Evolutionary conservation across 148 eudicot species (phyloP).

Genomic region (Rhododendron williamsianum): DNA sequence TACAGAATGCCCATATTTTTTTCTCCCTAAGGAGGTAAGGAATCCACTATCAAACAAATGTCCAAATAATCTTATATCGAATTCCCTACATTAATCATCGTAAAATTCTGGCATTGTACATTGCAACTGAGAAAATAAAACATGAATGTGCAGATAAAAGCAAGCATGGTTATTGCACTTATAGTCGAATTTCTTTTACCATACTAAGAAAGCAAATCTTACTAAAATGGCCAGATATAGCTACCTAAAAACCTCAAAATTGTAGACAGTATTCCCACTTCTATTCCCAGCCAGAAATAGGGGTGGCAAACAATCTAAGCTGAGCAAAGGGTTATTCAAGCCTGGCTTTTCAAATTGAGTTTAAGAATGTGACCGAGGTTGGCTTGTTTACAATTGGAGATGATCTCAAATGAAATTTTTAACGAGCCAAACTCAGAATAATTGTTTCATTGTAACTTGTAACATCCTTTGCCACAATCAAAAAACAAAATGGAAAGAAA

Average conservation of each 20-base stretch:
- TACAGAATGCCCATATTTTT: neutral
- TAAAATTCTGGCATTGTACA: neutral
- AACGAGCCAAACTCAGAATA: neutral
- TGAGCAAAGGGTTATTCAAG: neutral
- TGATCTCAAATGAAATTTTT: neutral
- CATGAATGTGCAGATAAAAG: neutral
- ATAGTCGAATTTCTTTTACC: neutral
- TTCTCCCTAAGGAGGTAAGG: neutral
- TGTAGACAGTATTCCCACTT: neutral
- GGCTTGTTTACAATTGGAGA: neutral
- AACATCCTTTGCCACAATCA: neutral
- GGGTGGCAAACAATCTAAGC: neutral
- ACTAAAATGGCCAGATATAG: neutral
- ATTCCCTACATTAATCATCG: neutral
- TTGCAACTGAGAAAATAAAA: neutral
- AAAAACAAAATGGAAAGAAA: neutral
- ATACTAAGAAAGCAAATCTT: neutral
- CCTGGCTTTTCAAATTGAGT: neutral
- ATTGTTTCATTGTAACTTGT: neutral
- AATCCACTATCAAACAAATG: neutral
- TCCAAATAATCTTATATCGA: neutral
- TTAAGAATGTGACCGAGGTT: neutral
- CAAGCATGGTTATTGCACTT: neutral
- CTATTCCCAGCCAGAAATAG: neutral
- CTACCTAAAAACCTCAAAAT: neutral